Evolutionary conservation across 305 asterid species (phyloP), one percentile per base, ranked within the genome.

Genomic region (Fraxinus xanthoxyloides): DNA sequence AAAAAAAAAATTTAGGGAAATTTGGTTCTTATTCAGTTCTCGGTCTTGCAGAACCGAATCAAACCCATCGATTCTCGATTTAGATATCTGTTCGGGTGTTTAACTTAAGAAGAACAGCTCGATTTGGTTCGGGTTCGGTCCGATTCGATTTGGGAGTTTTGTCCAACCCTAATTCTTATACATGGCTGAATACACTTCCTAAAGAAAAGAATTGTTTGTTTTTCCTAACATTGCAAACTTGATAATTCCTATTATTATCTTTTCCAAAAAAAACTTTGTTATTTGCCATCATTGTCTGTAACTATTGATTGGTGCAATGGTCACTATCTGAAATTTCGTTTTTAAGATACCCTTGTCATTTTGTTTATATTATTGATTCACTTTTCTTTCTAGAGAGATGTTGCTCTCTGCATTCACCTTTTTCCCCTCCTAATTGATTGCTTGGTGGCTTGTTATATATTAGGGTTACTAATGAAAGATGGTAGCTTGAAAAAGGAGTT

Each of bases 381-480:
- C 40, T 30, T 4, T 69, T 30, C 23, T 69, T 69, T 69, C 40
- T 69, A 12, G 75, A 69, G n/a, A 69, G 75, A 30, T 30, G 9
- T 15, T 69, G 38, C 24, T 69, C 75, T 28, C 38, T 30, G 75
- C 75, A 30, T 69, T 30, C 31, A 24, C 28, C 15, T 19, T 35
- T 80, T 76, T 32, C 48, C 54, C 13, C 79, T 3, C 72, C 69
- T 82, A 72, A 51, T 82, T 31, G 75, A 69, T 15, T 69, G 40
- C 40, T 69, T 31, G 40, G 35, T 79, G 84, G 36, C 81, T 72
- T 87, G 83, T 78, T 80, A 28, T 48, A 48, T 73, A 78, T 28
- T 86, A 88, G 92, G 88, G 81, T 75, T 75, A 35, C 34, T 56
- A 38, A 90, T 89, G 93, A 89, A 75, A 43, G 87, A 86, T 78